Evolutionary conservation across 2,329 filamentous ascomycete genomes (phyloP).

Genomic region (Emmonsiellopsis sp.): DNA sequence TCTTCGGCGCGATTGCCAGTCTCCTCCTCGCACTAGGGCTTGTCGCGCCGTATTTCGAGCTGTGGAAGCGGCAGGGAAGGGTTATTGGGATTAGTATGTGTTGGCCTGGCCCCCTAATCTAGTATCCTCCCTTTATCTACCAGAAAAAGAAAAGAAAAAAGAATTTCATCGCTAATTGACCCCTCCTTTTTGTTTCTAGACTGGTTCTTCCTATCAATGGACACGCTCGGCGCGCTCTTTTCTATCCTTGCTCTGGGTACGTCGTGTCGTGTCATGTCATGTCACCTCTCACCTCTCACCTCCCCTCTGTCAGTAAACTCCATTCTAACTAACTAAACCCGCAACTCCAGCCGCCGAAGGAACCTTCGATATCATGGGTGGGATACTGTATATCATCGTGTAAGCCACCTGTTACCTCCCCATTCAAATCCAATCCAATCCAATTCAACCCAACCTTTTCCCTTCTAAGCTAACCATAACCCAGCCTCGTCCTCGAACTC

Average conservation of each 20-base stretch:
- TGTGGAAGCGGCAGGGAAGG: conserved; percentile 51
- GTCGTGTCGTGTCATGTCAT: conserved; percentile 7
- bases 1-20: conserved; percentile 50
- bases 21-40: conserved; percentile 49
- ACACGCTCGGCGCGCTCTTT: conserved; percentile 53
- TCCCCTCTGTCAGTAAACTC: neutral
- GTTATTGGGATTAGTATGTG: conserved; percentile 51
- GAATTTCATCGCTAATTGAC: conserved; percentile 7
- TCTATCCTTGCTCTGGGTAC: conserved; percentile 52
- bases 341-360: conserved; percentile 44
- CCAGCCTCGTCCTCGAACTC: conserved; percentile 47
- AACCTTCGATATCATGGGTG: conserved; percentile 52
- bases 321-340: neutral
- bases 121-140: too few relatives aligned
- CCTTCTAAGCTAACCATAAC: too few relatives aligned
- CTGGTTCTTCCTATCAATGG: conserved; percentile 50
- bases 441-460: too few relatives aligned
- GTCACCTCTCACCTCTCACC: too few relatives aligned
- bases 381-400: conserved; percentile 52
- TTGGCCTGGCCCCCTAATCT: neutral
- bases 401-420: too few relatives aligned
- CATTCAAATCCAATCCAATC: too few relatives aligned
- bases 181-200: conserved; percentile 20
- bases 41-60: conserved; percentile 52
- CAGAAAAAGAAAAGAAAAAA: too few relatives aligned